phyloP scores from a whole-genome alignment of 768 basidiomycete genomes.

The Pleurotus pulmonarius region DNA sequence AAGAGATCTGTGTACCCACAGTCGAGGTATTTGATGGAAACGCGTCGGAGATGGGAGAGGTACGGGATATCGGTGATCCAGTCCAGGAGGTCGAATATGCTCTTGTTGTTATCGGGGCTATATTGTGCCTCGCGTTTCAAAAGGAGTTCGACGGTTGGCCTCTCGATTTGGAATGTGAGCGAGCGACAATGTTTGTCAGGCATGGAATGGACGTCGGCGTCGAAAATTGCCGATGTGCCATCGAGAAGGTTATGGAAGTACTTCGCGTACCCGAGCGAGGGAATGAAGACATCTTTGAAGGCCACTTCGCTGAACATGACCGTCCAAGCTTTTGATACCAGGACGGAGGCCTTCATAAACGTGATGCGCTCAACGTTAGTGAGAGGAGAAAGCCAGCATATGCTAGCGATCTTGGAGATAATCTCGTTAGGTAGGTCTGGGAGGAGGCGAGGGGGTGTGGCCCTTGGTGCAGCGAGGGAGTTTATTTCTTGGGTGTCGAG shows the following conservation, averaged over 20 bases:
- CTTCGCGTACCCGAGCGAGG: conserved; percentile 21
- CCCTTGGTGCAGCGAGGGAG: too few species aligned
- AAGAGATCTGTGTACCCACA: conserved; percentile 30
- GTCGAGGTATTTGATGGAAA: conserved; percentile 27
- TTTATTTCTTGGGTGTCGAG: too few species aligned
- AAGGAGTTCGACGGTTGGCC: not conserved
- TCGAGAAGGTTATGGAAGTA: conserved; percentile 26
- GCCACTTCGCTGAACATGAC: conserved; percentile 26
- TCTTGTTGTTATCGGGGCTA: conserved; percentile 1
- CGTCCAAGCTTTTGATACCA: conserved; percentile 30
- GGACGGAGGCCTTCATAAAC: conserved; percentile 25
- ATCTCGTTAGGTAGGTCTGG: conserved; percentile 30
- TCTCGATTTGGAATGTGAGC: conserved; percentile 30
- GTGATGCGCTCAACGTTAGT: conserved; percentile 25
- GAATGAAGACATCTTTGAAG: conserved; percentile 29
- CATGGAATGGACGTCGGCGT: conserved; percentile 9
- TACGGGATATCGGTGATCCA: conserved; percentile 16
- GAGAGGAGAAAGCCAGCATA: conserved; percentile 30
- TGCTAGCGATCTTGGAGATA: conserved; percentile 28
- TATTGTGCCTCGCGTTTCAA: not conserved
- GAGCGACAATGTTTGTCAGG: conserved; percentile 26
- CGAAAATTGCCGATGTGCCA: conserved; percentile 13
- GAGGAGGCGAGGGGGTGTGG: too few species aligned
- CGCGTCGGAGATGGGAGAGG: conserved; percentile 26
- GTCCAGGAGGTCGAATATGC: conserved; percentile 22